Base-by-base conservation (phyloP, 345 rosid species). In the Gossypium raimondii region DNA sequence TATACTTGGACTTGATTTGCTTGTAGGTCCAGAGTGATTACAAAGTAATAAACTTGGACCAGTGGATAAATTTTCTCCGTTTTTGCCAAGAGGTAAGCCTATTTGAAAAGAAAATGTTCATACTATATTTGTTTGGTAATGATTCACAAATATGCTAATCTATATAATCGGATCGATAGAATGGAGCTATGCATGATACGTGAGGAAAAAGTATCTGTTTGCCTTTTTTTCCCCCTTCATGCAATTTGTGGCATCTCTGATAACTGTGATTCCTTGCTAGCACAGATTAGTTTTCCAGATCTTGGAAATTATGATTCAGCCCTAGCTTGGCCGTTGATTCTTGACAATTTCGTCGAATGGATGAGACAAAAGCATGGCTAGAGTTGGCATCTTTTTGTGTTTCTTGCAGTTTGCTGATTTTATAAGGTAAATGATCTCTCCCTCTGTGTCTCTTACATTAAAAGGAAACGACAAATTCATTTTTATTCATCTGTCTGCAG, bases 301-400 rank as follows among this genome's bases (percentile, higher is more conserved):
- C 79, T 87, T 4, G 62, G 73, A 43, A 86, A 87, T 62, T 86
- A 87, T 44, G 86, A 87, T 53, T 45, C 79, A 51, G 29, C n/a
- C 0, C 73, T 70, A 64, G 87, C 91, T 58, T 87, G 89, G 91
- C 91, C 89, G 27, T 78, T 84, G 78, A 79, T 87, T 69, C 84
- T 86, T 0, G 89, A 87, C 74, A 78, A 77, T 81, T 87, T 85
- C 78, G 90, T 87, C 2, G 84, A 84, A 18, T 84, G 91, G 91
- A 71, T 84, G 84, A 85, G 72, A 76, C 82, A 80, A 73, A 83
- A 80, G 38, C 67, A 2, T 16, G 47, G 81, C 56, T 82, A 81
- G 84, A 47, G 59, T 66, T 44, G n/a, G 72, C 56, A 50, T 76
- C 65, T 38, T 25, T 22, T 41, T 47, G 29, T 52, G 13, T 5